Conservation (phyloP, 1,284 basidiomycete species). For the Ganoderma boninense region DNA sequence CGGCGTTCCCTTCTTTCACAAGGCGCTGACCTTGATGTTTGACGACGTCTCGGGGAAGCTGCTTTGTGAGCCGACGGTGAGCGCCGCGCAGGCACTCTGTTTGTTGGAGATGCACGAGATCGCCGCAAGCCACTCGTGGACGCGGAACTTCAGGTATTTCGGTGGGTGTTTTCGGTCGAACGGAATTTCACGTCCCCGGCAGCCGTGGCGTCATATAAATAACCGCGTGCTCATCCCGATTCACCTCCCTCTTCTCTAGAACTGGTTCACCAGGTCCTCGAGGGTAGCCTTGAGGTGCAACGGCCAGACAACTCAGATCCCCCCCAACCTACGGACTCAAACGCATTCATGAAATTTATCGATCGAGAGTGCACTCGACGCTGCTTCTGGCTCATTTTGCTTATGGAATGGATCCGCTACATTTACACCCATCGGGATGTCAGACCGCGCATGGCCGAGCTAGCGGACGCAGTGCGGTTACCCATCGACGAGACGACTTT, state of each 20-base stretch:
- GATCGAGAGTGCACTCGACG: slow-evolving; percentile 77
- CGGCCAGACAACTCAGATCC: slow-evolving; percentile 63
- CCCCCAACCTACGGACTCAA: slow-evolving; percentile 50
- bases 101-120: slow-evolving; percentile 75
- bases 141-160: slow-evolving; percentile 45
- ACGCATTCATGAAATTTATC: slow-evolving; percentile 64
- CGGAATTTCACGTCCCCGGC: neutral
- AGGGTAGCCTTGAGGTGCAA: slow-evolving; percentile 70
- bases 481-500: slow-evolving; percentile 82
- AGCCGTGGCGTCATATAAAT: neutral
- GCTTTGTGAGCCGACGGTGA: slow-evolving; percentile 61
- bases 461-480: slow-evolving; percentile 61
- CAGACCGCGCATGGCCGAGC: slow-evolving; percentile 48
- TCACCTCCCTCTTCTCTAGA: slow-evolving; percentile 48
- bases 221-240: slow-evolving; percentile 2
- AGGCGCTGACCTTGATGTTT: slow-evolving; percentile 74
- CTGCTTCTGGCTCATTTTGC: slow-evolving; percentile 80
- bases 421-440: slow-evolving; percentile 44
- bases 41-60: slow-evolving; percentile 68
- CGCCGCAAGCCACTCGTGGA: slow-evolving; percentile 51
- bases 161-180: slow-evolving; percentile 38
- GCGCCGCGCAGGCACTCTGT: slow-evolving; percentile 76
- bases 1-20: slow-evolving; percentile 74
- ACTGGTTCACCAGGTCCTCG: slow-evolving; percentile 72
- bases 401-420: slow-evolving; percentile 48